Evolutionary conservation across 2,329 filamentous ascomycete genomes (phyloP), one percentile per base, ranked within the genome.

Genomic region (Xylaria hypoxylon): DNA sequence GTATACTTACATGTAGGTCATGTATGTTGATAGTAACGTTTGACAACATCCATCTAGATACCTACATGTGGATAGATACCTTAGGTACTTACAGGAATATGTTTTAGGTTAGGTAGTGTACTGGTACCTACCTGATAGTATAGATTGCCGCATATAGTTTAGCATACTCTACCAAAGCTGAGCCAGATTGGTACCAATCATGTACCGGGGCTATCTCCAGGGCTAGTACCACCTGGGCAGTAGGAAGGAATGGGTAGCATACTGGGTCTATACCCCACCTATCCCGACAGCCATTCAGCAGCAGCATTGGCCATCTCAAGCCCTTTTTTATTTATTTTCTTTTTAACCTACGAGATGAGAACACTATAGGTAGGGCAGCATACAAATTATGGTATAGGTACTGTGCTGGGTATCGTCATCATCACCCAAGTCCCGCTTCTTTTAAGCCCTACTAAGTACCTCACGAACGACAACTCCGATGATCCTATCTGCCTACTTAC

Each of bases 391-490:
- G 51, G 22, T 11, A 19, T 13, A 6, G 50, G 52, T 55, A 42
- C 22, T 53, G 51, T 38, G 51, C 33, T 19, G 26, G 33, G 35
- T 24, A 50, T 58, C 26, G 26, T 59, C 15, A 47, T 59, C 15
- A 47, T 42, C 31, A 38, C 19, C 51, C 40, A 26, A 10, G 42
- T 48, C 58, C 40, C 47, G 47, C 52, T 59, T 45, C 52, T 59
- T 45, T 67, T 60, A 42, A 67, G 61, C 64, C 60, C 60, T 67
- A 67, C n/a, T n/a, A n/a, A n/a, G n/a, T n/a, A n/a, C n/a, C n/a
- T n/a, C n/a, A n/a, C 56, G 55, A 57, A 24, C 56, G 26, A 59
- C 35, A 13, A 57, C 59, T 33, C 59, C 38, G 59, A 26, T 44
- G 55, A 56, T 59, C 35, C 51, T 19, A 26, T n/a, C 38, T n/a